Base-by-base conservation (phyloP, 2,329 filamentous ascomycete genomes). In the Arthroderma sp. region DNA sequence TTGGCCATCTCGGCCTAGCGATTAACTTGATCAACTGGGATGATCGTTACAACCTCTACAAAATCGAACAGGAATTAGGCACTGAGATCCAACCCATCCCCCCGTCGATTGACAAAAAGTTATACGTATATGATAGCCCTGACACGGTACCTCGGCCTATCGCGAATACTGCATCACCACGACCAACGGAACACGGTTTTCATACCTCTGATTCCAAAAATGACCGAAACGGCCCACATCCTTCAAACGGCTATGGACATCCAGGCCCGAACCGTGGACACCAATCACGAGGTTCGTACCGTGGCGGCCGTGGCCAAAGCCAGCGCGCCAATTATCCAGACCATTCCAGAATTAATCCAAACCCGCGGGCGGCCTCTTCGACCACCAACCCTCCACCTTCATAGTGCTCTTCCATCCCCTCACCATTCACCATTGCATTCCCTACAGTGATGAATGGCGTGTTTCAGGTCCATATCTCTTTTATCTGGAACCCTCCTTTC, bases 21-120 rank as follows among this genome's bases (percentile, higher is more conserved):
- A 98, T 98, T 62, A 98, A 98, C 68, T 72, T 98, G 63, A 98
- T 98, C 74, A 96, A 94, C 66, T 98, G 91, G 91, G 91, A 98
- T 47, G 91, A 98, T 64, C 81, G 91, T 29, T 96, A 94, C 75
- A 98, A 96, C 65, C 75, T 98, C 15, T 98, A 98, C 73, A 93
- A 93, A 64, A 98, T 98, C 55, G 91, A 98, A 66, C 84, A 93
- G 56, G 91, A 98, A 59, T 73, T 98, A 36, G 91, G 91, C 43
- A 98, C 91, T 5, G 91, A 98, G 67, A 98, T 98, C 50, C 85
- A 91, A 60, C 82, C 91, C n/a, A 98, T 98, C 57, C 91, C 91
- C 11, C 75, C 80, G 43, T 83, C 79, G 54, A 98, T 98, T 53
- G 91, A 98, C 71, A 96, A 95, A 76, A 93, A 84, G 52, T 79